Evolutionary conservation across 805 yeast genomes (phyloP).

Genomic region (Jamesozyma spencerorum): DNA sequence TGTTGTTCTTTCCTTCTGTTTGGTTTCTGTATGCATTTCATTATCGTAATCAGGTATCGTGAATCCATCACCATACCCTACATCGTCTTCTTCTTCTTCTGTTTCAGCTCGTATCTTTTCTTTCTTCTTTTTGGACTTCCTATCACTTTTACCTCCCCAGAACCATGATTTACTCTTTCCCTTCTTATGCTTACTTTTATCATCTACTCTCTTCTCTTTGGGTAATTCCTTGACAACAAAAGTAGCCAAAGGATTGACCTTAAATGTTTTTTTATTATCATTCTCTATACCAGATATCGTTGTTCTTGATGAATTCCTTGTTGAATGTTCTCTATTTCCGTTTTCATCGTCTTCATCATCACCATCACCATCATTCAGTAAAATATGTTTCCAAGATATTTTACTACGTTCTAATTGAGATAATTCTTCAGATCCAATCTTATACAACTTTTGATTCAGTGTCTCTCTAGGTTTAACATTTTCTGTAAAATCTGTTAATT

Average conservation of each 20-base stretch:
- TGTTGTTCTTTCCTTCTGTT: neutral
- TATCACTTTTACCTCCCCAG: conserved; percentile 12
- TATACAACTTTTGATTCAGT: conserved; percentile 13
- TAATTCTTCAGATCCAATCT: conserved; percentile 7
- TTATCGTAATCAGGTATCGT: too few species aligned
- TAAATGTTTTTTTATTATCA: conserved; percentile 8
- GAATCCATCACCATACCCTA: too few species aligned
- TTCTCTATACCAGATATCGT: too few species aligned
- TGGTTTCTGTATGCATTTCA: too few species aligned
- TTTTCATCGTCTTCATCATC: neutral
- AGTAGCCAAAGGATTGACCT: conserved; percentile 25
- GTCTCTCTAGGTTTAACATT: conserved; percentile 3
- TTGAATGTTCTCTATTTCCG: too few species aligned
- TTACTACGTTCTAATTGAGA: neutral
- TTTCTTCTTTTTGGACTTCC: conserved; percentile 3
- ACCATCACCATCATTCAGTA: conserved; percentile 1
- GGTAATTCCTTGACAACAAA: conserved; percentile 25
- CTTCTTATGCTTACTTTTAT: conserved; percentile 12
- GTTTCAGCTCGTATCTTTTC: neutral
- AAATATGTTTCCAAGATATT: conserved; percentile 4
- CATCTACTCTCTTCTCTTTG: conserved; percentile 13
- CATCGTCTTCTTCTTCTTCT: neutral
- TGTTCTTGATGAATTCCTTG: neutral
- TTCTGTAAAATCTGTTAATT: neutral
- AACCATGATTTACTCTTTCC: conserved; percentile 22